phyloP scores from a whole-genome alignment of 257 asterid species.

The Nemophila menziesii region DNA sequence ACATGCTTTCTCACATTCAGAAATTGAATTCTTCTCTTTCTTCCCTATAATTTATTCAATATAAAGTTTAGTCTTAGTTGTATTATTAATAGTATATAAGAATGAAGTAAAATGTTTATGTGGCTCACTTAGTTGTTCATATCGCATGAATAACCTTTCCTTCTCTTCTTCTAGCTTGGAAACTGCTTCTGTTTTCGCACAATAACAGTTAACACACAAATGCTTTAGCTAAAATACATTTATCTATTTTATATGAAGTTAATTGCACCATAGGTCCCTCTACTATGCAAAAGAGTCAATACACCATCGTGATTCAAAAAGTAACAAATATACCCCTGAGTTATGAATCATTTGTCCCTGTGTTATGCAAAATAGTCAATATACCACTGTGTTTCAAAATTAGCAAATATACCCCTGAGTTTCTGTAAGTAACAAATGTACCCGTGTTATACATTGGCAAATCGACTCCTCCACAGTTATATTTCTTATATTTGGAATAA shows the following conservation, averaged over 20 bases:
- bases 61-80: not conserved
- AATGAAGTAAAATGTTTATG: not conserved
- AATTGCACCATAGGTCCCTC: no score
- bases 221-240: not conserved
- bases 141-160: slow-evolving; percentile 46
- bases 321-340: no score
- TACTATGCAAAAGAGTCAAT: no score
- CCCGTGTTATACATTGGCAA: no score
- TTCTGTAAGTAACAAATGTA: no score
- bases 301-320: no score
- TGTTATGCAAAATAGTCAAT: no score
- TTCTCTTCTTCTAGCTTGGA: slow-evolving; percentile 85
- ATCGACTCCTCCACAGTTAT: no score
- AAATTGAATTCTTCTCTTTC: slow-evolving; percentile 69
- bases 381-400: no score
- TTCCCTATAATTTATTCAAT: slow-evolving; percentile 40
- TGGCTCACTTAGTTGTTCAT: slow-evolving; percentile 77
- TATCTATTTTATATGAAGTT: not conserved
- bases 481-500: no score
- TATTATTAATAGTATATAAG: not conserved
- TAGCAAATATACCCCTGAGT: no score
- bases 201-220: not conserved
- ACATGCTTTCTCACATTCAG: slow-evolving; percentile 62
- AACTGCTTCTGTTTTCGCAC: slow-evolving; percentile 41
- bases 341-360: no score